Percentiles rank a stretch among this genome's conserved stretches.
phyloP scores from a whole-genome alignment of 495 filamentous ascomycete species.

The Chaetomium tenue region DNA sequence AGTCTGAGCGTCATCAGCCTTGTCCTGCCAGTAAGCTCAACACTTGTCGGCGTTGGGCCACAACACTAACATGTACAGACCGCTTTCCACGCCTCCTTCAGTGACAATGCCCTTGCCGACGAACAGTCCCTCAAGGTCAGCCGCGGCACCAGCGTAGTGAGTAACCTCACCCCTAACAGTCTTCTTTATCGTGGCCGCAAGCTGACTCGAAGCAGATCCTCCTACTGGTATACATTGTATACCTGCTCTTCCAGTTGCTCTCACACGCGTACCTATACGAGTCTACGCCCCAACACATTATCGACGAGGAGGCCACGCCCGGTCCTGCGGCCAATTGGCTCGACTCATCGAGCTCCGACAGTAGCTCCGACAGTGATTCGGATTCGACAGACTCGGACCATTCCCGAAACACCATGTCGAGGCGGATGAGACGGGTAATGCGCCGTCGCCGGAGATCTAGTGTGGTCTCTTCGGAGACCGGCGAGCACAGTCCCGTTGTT shows the following conservation, averaged over 20 bases:
- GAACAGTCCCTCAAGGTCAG: constrained; percentile 73
- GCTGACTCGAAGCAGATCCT: constrained; percentile 48
- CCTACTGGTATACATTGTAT: constrained; percentile 77
- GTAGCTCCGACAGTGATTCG: constrained; percentile 56
- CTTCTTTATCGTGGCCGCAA: no score
- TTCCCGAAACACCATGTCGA: constrained; percentile 67
- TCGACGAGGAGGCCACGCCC: constrained; percentile 82
- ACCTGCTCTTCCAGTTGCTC: constrained; percentile 87
- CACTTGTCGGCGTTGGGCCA: neutral
- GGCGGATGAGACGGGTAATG: constrained; percentile 69
- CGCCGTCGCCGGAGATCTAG: constrained; percentile 72
- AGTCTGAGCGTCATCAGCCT: constrained; percentile 87
- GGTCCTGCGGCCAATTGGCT: constrained; percentile 75
- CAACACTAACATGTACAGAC: constrained; percentile 43
- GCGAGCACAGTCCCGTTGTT: constrained; percentile 28
- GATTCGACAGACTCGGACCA: constrained; percentile 61
- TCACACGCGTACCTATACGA: constrained; percentile 89
- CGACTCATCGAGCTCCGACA: constrained; percentile 64
- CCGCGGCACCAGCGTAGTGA: constrained; percentile 76
- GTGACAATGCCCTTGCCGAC: constrained; percentile 59
- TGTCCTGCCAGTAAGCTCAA: constrained; percentile 54
- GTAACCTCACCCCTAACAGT: neutral
- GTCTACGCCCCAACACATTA: constrained; percentile 82
- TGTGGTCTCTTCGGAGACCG: constrained; percentile 63
- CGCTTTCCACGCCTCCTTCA: constrained; percentile 88